Conservation (phyloP, 1,139 yeast genomes). For the Geotrichum phurueaensis region DNA sequence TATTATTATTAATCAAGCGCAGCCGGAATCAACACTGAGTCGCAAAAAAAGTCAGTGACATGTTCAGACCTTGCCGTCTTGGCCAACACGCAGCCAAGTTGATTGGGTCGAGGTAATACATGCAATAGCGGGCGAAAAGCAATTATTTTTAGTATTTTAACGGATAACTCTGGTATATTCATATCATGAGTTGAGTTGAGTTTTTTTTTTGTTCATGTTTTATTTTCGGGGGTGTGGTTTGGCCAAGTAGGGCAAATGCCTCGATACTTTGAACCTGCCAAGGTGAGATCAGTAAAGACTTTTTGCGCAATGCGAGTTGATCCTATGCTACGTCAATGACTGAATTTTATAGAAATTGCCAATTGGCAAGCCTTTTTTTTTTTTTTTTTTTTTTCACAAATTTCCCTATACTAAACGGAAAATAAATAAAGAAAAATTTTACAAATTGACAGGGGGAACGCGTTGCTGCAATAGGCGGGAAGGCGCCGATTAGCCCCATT, state of each 20-base stretch:
- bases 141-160: too few relatives aligned
- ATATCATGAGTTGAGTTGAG: not conserved
- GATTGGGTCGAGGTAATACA: not conserved
- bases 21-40: too few relatives aligned
- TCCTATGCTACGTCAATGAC: not conserved
- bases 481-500: not conserved
- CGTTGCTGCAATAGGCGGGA: not conserved
- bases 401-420: too few relatives aligned
- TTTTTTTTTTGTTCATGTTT: not conserved
- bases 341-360: not conserved
- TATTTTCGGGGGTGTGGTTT: not conserved
- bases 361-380: not conserved
- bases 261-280: not conserved
- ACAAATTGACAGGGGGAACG: not conserved
- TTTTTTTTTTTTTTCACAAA: too few relatives aligned
- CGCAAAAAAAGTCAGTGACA: not conserved
- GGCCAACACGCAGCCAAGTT: not conserved
- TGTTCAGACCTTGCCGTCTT: not conserved
- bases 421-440: too few relatives aligned
- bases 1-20: too few relatives aligned
- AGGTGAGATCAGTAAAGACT: not conserved
- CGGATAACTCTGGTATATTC: too few relatives aligned
- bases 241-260: not conserved
- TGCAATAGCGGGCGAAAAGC: too few relatives aligned
- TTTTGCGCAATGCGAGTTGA: not conserved